phyloP scores from a whole-genome alignment of 768 basidiomycete species.

The Trametes meyenii region DNA sequence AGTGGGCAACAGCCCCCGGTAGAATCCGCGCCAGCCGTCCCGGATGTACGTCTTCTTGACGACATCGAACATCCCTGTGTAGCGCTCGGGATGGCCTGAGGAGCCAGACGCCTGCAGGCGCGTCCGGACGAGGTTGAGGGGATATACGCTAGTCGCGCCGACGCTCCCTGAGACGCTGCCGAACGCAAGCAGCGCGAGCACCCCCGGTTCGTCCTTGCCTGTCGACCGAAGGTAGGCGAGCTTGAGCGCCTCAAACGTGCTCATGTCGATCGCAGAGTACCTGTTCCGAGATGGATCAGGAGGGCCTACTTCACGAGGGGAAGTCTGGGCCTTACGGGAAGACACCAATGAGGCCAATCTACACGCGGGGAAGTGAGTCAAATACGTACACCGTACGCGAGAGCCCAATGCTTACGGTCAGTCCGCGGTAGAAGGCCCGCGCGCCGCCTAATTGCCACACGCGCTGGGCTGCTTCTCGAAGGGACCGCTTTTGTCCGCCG shows the following conservation, averaged over 20 bases:
- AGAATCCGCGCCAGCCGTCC: constrained; percentile 95
- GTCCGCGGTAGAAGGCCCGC: constrained; percentile 87
- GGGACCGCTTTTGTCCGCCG: constrained; percentile 55
- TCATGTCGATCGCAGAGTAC: constrained; percentile 96
- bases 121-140: constrained; percentile 89
- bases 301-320: background rate
- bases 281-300: constrained; percentile 38
- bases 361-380: constrained; percentile 23
- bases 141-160: constrained; percentile 93
- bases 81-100: constrained; percentile 89
- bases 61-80: constrained; percentile 89
- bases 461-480: constrained; percentile 64
- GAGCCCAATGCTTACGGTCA: constrained; percentile 62
- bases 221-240: constrained; percentile 86
- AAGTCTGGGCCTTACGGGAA: constrained; percentile 70
- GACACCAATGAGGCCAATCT: constrained; percentile 95
- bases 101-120: constrained; percentile 96
- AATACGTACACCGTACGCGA: constrained; percentile 11
- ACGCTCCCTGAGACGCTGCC: constrained; percentile 93
- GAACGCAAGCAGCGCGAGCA: constrained; percentile 84
- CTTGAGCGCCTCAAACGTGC: constrained; percentile 95
- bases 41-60: constrained; percentile 73
- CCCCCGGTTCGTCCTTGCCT: constrained; percentile 86
- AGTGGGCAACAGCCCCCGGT: constrained; percentile 89
- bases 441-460: constrained; percentile 82